These are phyloP conservation scores for Cryptosporidium felis DNA, from an alignment of 169 alveolate genomes.

Conservation along the genomic window DNA sequence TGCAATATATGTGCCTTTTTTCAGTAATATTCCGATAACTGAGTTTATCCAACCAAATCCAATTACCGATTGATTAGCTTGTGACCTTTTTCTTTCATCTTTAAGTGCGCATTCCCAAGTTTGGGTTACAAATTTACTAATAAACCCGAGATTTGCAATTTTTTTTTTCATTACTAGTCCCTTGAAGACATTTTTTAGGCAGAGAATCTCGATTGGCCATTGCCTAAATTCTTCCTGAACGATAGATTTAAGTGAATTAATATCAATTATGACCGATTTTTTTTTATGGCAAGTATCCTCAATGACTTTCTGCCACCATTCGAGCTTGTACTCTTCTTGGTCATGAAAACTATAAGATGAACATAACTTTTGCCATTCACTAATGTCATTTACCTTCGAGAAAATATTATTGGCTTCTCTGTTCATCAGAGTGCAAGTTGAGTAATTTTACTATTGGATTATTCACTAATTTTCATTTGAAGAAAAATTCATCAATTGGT, in stretches of 20 bases:
- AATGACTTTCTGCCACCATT: constrained; percentile 49
- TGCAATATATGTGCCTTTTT: not conserved
- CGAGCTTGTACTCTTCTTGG: constrained; percentile 58
- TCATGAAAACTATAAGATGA: constrained; percentile 34
- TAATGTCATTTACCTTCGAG: constrained; percentile 54
- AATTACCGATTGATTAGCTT: not conserved
- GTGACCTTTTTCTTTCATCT: not conserved
- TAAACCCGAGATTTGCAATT: not conserved
- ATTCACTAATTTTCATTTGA: not conserved
- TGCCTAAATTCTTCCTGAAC: constrained; percentile 18
- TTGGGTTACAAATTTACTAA: not conserved
- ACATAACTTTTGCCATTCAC: constrained; percentile 63
- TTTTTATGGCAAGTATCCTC: constrained; percentile 14
- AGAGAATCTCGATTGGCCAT: constrained; percentile 70
- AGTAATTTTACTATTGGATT: not conserved
- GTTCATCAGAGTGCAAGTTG: not conserved
- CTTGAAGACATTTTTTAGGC: constrained; percentile 25
- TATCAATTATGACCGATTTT: constrained; percentile 16
- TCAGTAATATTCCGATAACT: not conserved
- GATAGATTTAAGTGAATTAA: not conserved
- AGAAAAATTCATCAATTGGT: not conserved
- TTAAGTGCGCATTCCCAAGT: constrained; percentile 18
- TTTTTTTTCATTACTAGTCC: constrained; percentile 18
- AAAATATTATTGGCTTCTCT: not conserved
- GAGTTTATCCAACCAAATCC: constrained; percentile 37